Conservation (phyloP, 2,329 filamentous ascomycete genomes). For the Aspergillus cejpii region DNA sequence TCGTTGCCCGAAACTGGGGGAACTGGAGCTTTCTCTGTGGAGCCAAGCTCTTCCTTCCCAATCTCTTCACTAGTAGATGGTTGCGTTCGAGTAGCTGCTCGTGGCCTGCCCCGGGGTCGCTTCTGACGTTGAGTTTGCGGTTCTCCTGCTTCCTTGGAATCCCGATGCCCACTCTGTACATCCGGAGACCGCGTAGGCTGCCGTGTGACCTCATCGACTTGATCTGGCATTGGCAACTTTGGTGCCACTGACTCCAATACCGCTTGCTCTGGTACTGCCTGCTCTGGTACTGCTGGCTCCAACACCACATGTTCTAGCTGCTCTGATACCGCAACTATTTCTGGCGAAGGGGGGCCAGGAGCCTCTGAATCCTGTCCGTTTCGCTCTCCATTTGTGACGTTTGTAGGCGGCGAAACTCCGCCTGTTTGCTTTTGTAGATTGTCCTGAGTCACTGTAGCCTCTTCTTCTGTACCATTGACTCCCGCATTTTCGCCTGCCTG, state of each 20-base stretch:
- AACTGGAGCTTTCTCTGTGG: constrained; percentile 1
- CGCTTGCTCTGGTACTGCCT: too few relatives aligned
- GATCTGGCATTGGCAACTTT: neutral
- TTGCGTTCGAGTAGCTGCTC: constrained; percentile 2
- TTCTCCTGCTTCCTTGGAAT: neutral
- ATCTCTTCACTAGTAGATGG: constrained; percentile 1
- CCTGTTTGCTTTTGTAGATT: neutral
- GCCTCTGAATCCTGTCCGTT: constrained; percentile 5
- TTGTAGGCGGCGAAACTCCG: neutral
- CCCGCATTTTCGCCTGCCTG: neutral
- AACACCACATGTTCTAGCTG: too few relatives aligned
- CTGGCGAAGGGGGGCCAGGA: neutral
- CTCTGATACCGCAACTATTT: neutral
- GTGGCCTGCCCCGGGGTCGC: constrained; percentile 7
- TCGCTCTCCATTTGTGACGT: constrained; percentile 6
- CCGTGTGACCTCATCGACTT: neutral
- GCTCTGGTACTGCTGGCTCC: too few relatives aligned
- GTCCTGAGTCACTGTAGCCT: neutral
- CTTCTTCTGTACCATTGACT: neutral
- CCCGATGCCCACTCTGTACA: neutral
- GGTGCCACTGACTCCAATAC: too few relatives aligned
- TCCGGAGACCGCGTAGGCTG: neutral
- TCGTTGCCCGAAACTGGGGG: neutral
- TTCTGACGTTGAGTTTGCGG: constrained; percentile 3
- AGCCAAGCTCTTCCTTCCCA: neutral